Base-by-base conservation (phyloP, 2,329 filamentous ascomycete species). In the Colletotrichum somersetense region DNA sequence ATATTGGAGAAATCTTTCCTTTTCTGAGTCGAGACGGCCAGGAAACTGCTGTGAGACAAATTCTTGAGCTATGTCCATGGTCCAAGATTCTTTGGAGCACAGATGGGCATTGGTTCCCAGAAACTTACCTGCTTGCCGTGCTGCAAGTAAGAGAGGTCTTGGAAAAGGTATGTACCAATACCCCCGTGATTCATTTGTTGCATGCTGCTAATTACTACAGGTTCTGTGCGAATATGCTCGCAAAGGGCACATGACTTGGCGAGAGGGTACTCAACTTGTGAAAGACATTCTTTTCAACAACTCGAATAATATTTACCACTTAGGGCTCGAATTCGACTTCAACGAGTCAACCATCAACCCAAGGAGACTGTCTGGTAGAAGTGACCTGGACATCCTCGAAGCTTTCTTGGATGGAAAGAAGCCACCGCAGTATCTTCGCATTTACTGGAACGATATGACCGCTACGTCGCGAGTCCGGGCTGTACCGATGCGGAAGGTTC, bases 1-100 rank as follows among this genome's bases (percentile, higher is more conserved):
- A 97, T 77, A 89, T 97, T 66, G 93, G 94, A 1, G 92, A 95
- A 77, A 91, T 96, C 0, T 97, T 96, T 72, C 93, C 93, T 0
- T 91, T 91, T 81, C 81, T 96, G 48, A 95, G 91, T 74, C 88
- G 91, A 61, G 90, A 94, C 71, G 94, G 93, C 0, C 93, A 97
- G 79, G 90, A 92, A 75, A 84, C 85, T 0, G 88, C 94, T 1
- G 75, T 97, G 16, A 89, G 91, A 56, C 89, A 96, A 77, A 89
- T 93, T 1, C 81, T 97, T 11, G 94, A 97, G 79, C 80, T 96
- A 5, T 92, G 91, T 30, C 93, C 94, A 0, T 89, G 89, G 66
- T 90, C 89, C 63, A 96, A 96, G 81, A 85, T 96, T 0, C 81
- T 96, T 0, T 96, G 92, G 89, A 94, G 92, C 73, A 95, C 92